Percentiles rank a stretch among this genome's conserved stretches.
Conservation (phyloP, 1,284 basidiomycete genomes). For the Pseudozyma sp. region DNA sequence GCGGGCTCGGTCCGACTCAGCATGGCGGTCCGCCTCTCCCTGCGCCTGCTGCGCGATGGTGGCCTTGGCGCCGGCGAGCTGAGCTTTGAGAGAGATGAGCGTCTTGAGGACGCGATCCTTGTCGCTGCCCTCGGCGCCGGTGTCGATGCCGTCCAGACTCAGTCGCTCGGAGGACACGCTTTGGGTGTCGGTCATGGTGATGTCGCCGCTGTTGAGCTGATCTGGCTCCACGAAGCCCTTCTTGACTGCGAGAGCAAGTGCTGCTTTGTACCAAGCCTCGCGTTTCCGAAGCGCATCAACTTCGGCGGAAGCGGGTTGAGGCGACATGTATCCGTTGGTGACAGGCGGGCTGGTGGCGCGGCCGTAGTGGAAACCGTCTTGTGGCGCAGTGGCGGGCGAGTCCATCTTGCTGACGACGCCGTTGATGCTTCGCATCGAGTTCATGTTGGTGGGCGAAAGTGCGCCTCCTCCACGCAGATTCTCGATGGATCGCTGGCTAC, state of each 20-base stretch:
- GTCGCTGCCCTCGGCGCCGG: slow-evolving; percentile 66
- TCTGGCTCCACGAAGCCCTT: slow-evolving; percentile 83
- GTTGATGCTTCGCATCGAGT: slow-evolving; percentile 54
- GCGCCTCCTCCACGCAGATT: slow-evolving; percentile 55
- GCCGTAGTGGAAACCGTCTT: slow-evolving; percentile 63
- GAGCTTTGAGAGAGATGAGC: slow-evolving; percentile 85
- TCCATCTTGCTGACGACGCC: slow-evolving; percentile 52
- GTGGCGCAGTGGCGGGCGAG: slow-evolving; percentile 42
- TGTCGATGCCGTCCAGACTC: slow-evolving; percentile 69
- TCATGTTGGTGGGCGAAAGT: slow-evolving; percentile 40
- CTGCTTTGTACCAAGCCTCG: slow-evolving; percentile 87
- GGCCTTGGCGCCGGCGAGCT: slow-evolving; percentile 85
- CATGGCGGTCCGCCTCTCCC: slow-evolving; percentile 80
- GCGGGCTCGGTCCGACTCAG: slow-evolving; percentile 83
- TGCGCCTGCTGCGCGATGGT: slow-evolving; percentile 80
- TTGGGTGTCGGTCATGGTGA: slow-evolving; percentile 39
- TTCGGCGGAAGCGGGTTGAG: slow-evolving; percentile 71
- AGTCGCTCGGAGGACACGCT: slow-evolving; percentile 36
- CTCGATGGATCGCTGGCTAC: slow-evolving; percentile 60
- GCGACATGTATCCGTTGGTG: slow-evolving; percentile 44
- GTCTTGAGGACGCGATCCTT: slow-evolving; percentile 77
- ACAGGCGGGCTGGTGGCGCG: slow-evolving; percentile 34
- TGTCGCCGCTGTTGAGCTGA: slow-evolving; percentile 51
- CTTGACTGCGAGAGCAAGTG: slow-evolving; percentile 80
- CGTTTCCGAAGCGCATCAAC: slow-evolving; percentile 81